A percentile compares a stretch with the other conserved stretches of the same genome.
These are phyloP conservation scores for Yamadazyma buinensis DNA, from an alignment of 1,139 yeast species.

Conservation along the genomic window DNA sequence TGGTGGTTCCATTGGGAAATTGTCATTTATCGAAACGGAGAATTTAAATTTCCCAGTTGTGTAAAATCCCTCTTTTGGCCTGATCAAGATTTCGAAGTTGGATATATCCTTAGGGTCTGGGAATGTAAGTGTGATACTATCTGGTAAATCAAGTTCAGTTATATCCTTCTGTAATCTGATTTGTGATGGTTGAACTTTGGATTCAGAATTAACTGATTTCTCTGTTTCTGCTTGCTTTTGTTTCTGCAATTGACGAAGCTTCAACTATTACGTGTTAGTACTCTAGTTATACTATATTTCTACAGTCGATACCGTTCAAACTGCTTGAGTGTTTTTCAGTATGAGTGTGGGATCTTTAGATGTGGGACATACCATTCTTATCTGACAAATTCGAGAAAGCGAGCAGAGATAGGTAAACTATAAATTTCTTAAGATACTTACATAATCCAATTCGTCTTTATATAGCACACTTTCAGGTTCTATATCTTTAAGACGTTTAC, in stretches of 20 bases:
- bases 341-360: too few relatives aligned
- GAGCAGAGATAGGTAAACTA: not conserved
- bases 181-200: slow-evolving; percentile 48
- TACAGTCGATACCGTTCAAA: too few relatives aligned
- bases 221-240: slow-evolving; percentile 47
- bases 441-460: slow-evolving; percentile 1
- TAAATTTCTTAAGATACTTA: slow-evolving; percentile 1
- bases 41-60: slow-evolving; percentile 66
- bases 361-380: slow-evolving; percentile 6
- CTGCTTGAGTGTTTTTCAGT: too few relatives aligned
- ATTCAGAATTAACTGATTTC: slow-evolving; percentile 10
- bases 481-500: too few relatives aligned
- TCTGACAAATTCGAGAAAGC: slow-evolving; percentile 1
- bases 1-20: slow-evolving; percentile 93
- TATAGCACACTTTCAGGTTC: not conserved
- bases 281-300: too few relatives aligned
- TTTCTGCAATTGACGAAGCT: slow-evolving; percentile 57
- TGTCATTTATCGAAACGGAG: slow-evolving; percentile 57
- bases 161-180: slow-evolving; percentile 59
- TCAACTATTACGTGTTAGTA: slow-evolving; percentile 28
- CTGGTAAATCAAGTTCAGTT: slow-evolving; percentile 65
- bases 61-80: slow-evolving; percentile 82
- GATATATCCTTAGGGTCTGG: slow-evolving; percentile 57
- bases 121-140: slow-evolving; percentile 54
- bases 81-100: slow-evolving; percentile 56